phyloP scores from a whole-genome alignment of 208 protist genomes.

The Trypanosoma lewisi region DNA sequence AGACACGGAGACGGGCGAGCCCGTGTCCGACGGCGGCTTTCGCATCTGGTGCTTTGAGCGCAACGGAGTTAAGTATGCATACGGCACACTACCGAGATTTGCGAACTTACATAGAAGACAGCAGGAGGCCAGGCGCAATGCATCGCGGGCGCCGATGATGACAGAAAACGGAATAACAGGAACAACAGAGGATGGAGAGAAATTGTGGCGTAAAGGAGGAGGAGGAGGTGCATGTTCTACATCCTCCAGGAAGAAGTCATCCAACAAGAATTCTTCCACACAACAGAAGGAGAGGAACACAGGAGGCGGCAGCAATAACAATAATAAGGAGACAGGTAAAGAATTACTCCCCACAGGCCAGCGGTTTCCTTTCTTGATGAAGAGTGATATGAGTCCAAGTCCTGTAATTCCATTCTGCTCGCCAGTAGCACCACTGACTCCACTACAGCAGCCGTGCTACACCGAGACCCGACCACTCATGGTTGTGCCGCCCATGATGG shows the following conservation, averaged over 20 bases:
- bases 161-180: neutral
- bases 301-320: no score
- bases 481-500: neutral
- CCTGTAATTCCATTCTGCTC: neutral
- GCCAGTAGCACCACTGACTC: neutral
- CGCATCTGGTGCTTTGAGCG: conserved; percentile 65
- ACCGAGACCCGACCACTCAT: neutral
- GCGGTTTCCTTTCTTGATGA: neutral
- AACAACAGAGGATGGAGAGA: neutral
- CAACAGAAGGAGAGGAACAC: neutral
- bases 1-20: conserved; percentile 27
- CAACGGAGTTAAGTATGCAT: conserved; percentile 46
- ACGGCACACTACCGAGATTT: conserved; percentile 75
- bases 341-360: no score
- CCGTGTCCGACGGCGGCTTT: conserved; percentile 48
- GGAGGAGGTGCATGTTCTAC: no score
- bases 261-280: no score
- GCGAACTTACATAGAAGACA: conserved; percentile 37
- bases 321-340: neutral
- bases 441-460: neutral
- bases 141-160: neutral
- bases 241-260: no score
- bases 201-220: neutral
- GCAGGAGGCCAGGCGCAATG: neutral
- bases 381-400: neutral